A percentile compares a stretch with the other conserved stretches of the same genome.
phyloP scores from a whole-genome alignment of 768 basidiomycete species.

The Trametes villosa region DNA sequence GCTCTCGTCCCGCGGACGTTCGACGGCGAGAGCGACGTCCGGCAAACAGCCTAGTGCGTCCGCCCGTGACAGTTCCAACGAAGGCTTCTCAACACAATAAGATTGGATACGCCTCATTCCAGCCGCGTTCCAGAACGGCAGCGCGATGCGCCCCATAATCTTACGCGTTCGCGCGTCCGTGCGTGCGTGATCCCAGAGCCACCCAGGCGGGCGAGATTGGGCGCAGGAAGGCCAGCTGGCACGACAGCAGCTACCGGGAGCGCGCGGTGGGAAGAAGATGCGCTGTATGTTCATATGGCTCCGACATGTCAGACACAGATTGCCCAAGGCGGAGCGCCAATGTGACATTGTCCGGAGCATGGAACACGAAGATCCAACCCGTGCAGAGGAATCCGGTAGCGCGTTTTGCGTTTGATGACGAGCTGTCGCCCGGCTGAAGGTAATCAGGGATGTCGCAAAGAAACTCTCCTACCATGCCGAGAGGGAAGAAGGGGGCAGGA shows the following conservation, averaged over 20 bases:
- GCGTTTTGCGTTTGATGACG: slow-evolving; percentile 17
- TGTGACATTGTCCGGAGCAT: slow-evolving; percentile 3
- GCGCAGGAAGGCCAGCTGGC: slow-evolving; percentile 1
- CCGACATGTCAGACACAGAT: slow-evolving; percentile 5
- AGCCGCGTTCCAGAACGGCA: slow-evolving; percentile 15
- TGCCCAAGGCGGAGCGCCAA: slow-evolving; percentile 17
- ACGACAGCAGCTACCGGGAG: neutral
- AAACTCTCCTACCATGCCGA: slow-evolving; percentile 5
- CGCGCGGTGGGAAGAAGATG: slow-evolving; percentile 14
- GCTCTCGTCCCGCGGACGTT: slow-evolving; percentile 15
- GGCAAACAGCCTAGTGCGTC: slow-evolving; percentile 21
- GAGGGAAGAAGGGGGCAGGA: slow-evolving; percentile 1
- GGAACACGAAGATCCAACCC: slow-evolving; percentile 16
- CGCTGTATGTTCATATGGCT: slow-evolving; percentile 17
- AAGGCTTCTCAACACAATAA: slow-evolving; percentile 12
- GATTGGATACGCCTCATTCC: slow-evolving; percentile 17
- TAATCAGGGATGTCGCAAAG: neutral
- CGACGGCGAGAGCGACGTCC: neutral
- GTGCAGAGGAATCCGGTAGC: slow-evolving; percentile 10
- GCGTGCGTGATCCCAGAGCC: slow-evolving; percentile 17
- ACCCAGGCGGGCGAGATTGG: slow-evolving; percentile 13
- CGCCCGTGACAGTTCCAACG: slow-evolving; percentile 4
- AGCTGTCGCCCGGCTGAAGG: slow-evolving; percentile 12
- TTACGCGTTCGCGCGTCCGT: slow-evolving; percentile 1
- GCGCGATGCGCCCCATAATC: slow-evolving; percentile 17